A percentile compares a stretch with the other conserved stretches of the same genome.
Conservation (phyloP, 129 eudicot genomes). For the Lonicera japonica region DNA sequence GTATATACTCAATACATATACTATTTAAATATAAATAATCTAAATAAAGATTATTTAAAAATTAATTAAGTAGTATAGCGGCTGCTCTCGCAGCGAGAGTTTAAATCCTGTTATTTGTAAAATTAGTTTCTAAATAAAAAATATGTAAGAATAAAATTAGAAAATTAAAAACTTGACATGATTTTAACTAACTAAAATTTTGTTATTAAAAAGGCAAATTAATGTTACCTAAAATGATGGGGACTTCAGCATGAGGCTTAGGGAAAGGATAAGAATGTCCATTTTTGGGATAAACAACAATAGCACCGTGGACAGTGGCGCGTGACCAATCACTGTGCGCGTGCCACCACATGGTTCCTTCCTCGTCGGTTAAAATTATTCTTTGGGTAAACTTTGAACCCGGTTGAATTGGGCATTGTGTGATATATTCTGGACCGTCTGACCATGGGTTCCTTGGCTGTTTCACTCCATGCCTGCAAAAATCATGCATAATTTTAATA, state of each 20-base stretch:
- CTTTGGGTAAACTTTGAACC: constrained; percentile 44
- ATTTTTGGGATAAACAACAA: constrained; percentile 34
- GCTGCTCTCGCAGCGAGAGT: no score
- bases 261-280: constrained; percentile 47
- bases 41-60: no score
- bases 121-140: no score
- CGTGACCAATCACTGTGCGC: constrained; percentile 76
- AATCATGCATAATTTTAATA: background rate
- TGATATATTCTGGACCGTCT: constrained; percentile 58
- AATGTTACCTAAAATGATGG: constrained; percentile 40
- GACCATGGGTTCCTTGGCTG: constrained; percentile 68
- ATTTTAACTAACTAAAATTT: no score
- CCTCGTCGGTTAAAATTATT: constrained; percentile 43
- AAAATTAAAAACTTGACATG: no score
- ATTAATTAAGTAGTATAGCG: no score
- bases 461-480: constrained; percentile 61
- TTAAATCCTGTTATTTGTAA: no score
- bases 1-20: no score
- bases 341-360: constrained; percentile 73
- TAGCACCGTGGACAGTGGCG: constrained; percentile 47
- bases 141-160: no score
- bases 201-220: no score
- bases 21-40: no score
- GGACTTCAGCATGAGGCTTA: constrained; percentile 41
- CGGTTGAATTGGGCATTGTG: constrained; percentile 60